phyloP scores from a whole-genome alignment of 768 basidiomycete species.

The Russula foetens region DNA sequence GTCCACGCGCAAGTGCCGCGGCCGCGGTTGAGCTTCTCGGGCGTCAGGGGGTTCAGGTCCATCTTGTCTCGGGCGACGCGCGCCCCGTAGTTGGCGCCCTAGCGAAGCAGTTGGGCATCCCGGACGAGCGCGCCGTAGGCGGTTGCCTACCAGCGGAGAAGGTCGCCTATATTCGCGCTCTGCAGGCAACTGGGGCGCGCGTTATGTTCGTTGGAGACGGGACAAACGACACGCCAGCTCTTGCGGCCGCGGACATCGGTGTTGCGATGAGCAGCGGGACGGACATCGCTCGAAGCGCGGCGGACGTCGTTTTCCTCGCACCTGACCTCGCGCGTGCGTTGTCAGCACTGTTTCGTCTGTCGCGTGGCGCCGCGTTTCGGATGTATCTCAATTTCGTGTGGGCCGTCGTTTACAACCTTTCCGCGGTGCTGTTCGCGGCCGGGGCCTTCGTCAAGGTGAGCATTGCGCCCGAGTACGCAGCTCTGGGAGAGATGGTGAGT shows the following conservation, averaged over 20 bases:
- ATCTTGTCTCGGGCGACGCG: slow-evolving; percentile 46
- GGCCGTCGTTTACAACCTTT: slow-evolving; percentile 37
- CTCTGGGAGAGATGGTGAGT: slow-evolving; percentile 37
- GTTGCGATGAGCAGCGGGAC: slow-evolving; percentile 32
- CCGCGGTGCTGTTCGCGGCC: slow-evolving; percentile 40
- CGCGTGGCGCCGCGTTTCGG: slow-evolving; percentile 28
- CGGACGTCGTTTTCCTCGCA: slow-evolving; percentile 40
- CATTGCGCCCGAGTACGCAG: slow-evolving; percentile 36
- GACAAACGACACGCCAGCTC: slow-evolving; percentile 43
- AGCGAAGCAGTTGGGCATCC: slow-evolving; percentile 33
- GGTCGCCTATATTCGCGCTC: slow-evolving; percentile 26
- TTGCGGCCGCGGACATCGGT: slow-evolving; percentile 44
- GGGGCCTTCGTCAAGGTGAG: slow-evolving; percentile 37
- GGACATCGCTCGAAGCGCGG: slow-evolving; percentile 34
- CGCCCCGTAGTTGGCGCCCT: slow-evolving; percentile 35
- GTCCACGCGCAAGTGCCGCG: slow-evolving; percentile 34
- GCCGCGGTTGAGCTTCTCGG: slow-evolving; percentile 31
- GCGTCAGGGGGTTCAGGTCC: slow-evolving; percentile 31
- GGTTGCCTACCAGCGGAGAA: slow-evolving; percentile 43
- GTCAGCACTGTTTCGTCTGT: slow-evolving; percentile 31
- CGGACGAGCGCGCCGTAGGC: slow-evolving; percentile 30
- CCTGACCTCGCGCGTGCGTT: slow-evolving; percentile 29
- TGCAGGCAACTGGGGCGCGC: slow-evolving; percentile 21
- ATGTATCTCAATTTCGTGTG: slow-evolving; percentile 32
- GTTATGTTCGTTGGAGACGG: slow-evolving; percentile 46